Evolutionary conservation across 73 alveolate genomes (phyloP).

Genomic region (Effrenium voratum): DNA sequence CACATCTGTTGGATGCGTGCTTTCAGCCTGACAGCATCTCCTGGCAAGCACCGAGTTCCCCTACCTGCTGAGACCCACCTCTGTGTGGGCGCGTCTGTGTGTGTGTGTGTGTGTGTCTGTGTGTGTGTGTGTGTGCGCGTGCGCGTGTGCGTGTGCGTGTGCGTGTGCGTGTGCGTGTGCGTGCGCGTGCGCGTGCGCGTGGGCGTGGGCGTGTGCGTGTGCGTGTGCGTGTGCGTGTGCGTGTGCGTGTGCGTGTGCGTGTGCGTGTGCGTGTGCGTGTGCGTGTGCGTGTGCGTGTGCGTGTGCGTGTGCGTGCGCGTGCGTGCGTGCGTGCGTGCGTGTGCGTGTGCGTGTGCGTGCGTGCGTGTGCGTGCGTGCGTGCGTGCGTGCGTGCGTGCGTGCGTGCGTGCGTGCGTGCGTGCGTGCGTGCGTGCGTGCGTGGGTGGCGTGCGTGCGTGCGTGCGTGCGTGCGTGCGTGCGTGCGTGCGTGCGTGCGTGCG

Average conservation of each 20-base stretch:
- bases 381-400: too few relatives aligned
- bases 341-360: background rate
- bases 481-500: too few relatives aligned
- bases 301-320: constrained; percentile 3
- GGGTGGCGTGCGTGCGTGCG: too few relatives aligned
- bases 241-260: constrained; percentile 10
- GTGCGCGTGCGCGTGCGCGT: background rate
- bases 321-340: background rate
- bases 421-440: too few relatives aligned
- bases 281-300: background rate
- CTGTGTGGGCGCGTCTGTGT: too few relatives aligned
- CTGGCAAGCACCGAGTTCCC: too few relatives aligned
- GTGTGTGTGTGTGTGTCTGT: background rate
- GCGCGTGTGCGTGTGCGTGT: background rate
- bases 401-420: too few relatives aligned
- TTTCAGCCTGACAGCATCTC: too few relatives aligned
- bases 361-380: background rate
- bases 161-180: background rate
- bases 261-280: constrained; percentile 6
- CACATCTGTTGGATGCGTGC: too few relatives aligned
- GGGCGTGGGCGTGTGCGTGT: too few relatives aligned
- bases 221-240: constrained; percentile 13
- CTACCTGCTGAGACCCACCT: too few relatives aligned
- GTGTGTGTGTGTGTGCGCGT: constrained; percentile 2
- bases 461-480: too few relatives aligned